Percentiles rank a stretch among this genome's conserved stretches.
These are phyloP conservation scores for Hypoxylon trugodes DNA, from an alignment of 495 filamentous ascomycete species.

Conservation along the genomic window DNA sequence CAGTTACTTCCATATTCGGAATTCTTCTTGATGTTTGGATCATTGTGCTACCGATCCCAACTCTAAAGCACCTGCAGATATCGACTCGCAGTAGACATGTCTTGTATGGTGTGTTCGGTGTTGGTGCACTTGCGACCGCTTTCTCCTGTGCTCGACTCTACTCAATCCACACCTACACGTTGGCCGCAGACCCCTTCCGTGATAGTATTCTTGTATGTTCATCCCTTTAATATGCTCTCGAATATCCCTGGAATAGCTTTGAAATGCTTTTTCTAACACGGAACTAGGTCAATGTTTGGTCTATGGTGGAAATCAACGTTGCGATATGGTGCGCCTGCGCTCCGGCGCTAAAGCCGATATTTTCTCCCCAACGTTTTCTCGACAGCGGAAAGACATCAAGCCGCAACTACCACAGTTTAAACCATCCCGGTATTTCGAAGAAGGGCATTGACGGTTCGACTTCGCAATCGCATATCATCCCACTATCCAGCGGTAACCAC, in stretches of 20 bases:
- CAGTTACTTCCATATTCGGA: constrained; percentile 59
- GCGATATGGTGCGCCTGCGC: constrained; percentile 46
- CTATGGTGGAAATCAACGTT: constrained; percentile 50
- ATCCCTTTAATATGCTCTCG: neutral
- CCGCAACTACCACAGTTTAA: constrained; percentile 22
- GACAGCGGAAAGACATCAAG: constrained; percentile 16
- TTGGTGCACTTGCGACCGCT: constrained; percentile 56
- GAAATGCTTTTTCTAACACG: neutral
- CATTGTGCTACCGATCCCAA: constrained; percentile 57
- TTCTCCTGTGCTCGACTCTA: constrained; percentile 57
- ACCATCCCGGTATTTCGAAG: neutral
- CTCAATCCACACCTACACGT: constrained; percentile 49
- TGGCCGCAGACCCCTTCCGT: constrained; percentile 47
- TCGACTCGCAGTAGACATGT: constrained; percentile 52
- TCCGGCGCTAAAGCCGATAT: constrained; percentile 42
- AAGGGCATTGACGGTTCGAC: constrained; percentile 16
- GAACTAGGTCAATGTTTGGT: constrained; percentile 56
- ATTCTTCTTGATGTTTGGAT: constrained; percentile 63
- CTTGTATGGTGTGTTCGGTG: constrained; percentile 57
- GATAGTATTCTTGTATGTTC: constrained; percentile 44
- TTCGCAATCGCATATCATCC: constrained; percentile 26
- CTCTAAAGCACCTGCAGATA: constrained; percentile 50
- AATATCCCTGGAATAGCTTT: neutral
- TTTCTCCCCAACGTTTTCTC: constrained; percentile 31
- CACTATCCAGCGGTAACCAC: constrained; percentile 2